phyloP scores from a whole-genome alignment of 371 early-diverging fungal species.

The Mucor sp. region DNA sequence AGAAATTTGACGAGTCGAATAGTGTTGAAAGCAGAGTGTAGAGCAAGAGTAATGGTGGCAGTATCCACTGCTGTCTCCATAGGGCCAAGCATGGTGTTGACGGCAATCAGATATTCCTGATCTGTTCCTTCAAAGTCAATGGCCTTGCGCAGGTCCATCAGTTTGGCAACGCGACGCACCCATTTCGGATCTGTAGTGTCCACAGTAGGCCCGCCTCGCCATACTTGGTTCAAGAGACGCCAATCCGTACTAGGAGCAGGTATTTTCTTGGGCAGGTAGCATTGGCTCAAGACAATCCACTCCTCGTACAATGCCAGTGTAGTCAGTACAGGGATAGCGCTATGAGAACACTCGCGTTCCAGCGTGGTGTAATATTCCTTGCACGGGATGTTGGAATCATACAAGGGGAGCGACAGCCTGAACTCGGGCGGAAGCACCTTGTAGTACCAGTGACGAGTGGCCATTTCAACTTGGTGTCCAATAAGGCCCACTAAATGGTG shows the following conservation, averaged over 20 bases:
- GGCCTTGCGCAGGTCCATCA: constrained; percentile 15
- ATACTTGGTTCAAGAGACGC: constrained; percentile 7
- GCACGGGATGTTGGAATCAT: constrained; percentile 26
- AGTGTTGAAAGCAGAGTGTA: constrained; percentile 27
- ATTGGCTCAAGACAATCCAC: constrained; percentile 16
- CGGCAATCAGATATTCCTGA: constrained; percentile 22
- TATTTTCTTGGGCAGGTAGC: constrained; percentile 15
- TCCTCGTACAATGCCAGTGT: constrained; percentile 39
- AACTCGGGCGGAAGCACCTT: constrained; percentile 28
- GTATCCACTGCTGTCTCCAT: not conserved
- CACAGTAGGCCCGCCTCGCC: constrained; percentile 7
- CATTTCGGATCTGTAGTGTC: constrained; percentile 15
- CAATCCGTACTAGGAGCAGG: constrained; percentile 16
- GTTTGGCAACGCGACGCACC: constrained; percentile 22
- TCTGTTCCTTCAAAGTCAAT: constrained; percentile 31
- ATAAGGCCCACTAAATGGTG: constrained; percentile 25
- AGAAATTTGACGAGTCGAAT: constrained; percentile 24
- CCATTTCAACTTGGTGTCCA: constrained; percentile 41
- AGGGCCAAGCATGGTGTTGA: constrained; percentile 4
- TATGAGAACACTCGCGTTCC: constrained; percentile 22
- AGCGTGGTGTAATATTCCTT: constrained; percentile 11
- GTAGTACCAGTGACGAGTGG: constrained; percentile 43
- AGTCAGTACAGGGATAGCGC: constrained; percentile 30
- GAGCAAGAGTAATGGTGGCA: constrained; percentile 1
- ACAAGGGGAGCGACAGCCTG: constrained; percentile 33